Evolutionary conservation across 805 yeast genomes (phyloP), one percentile per base, ranked within the genome.

Genomic region (Saitoella complicata): DNA sequence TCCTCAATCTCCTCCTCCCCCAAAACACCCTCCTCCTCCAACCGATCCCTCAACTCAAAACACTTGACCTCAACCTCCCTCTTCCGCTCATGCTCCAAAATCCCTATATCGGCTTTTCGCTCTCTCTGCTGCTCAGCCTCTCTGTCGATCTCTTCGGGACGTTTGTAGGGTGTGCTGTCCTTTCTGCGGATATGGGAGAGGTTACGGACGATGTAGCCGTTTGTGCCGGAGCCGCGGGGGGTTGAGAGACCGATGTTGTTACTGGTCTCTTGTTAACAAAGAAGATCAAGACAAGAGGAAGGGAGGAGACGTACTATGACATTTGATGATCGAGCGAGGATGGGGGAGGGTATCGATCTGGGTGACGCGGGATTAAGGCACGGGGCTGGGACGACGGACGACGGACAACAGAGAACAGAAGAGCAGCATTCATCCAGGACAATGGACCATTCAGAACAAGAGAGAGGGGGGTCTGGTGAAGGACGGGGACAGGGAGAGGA

Each of bases 171-270:
- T 2, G 39, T 40, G 21, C 35, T 33, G 31, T 46, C 43, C n/a
- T 46, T 38, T 9, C 29, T 41, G 12, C 40, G 37, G 13, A 51
- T 21, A 41, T 50, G 36, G 10, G 58, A 46, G 10, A 13, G 37
- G 39, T 58, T 58, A 34, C 51, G 44, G 38, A 49, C 53, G 10
- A 58, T 46, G 40, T 46, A 57, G 13, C 62, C 62, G 39, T 48
- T 57, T 12, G 62, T 58, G 12, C 58, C 62, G 38, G 54, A 50
- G 12, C 62, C 62, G 7, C 60, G 46, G 7, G 62, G 54, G 1
- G 61, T 56, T 8, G 57, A 40, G 4, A 58, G 52, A 7, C 62
- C 62, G 11, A 58, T 58, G 11, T 57, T 56, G 48, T 58, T 58
- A 21, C 21, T 21, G 21, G 4, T 2, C 4, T 21, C 21, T 21